These are phyloP conservation scores for Penicillium corylophilum DNA, from an alignment of 2,329 filamentous ascomycete species.

Conservation along the genomic window DNA sequence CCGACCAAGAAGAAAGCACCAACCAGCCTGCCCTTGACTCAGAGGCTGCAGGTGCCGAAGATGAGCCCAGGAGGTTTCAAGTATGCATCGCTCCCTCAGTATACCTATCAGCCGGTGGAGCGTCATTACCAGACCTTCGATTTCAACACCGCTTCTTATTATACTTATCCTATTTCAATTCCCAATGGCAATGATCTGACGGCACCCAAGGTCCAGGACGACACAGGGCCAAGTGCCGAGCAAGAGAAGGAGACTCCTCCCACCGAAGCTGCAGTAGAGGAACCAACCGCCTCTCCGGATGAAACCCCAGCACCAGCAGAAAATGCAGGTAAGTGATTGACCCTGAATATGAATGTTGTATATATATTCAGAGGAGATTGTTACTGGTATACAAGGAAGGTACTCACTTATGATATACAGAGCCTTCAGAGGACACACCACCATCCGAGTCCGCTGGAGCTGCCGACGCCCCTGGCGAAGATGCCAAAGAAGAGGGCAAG, in stretches of 20 bases:
- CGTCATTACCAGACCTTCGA: slow-evolving; percentile 47
- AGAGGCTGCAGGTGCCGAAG: slow-evolving; percentile 32
- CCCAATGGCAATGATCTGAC: slow-evolving; percentile 34
- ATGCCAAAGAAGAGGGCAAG: slow-evolving; percentile 25
- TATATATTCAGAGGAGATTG: neutral
- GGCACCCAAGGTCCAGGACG: slow-evolving; percentile 38
- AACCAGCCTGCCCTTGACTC: slow-evolving; percentile 29
- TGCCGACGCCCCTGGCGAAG: slow-evolving; percentile 19
- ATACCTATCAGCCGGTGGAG: slow-evolving; percentile 44
- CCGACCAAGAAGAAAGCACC: slow-evolving; percentile 19
- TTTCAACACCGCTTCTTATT: slow-evolving; percentile 37
- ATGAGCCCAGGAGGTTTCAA: slow-evolving; percentile 36
- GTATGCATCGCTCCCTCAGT: slow-evolving; percentile 47
- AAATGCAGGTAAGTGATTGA: slow-evolving; percentile 29
- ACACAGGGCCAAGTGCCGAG: slow-evolving; percentile 30
- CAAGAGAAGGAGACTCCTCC: slow-evolving; percentile 30
- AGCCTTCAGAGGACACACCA: slow-evolving; percentile 27
- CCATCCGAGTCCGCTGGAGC: slow-evolving; percentile 24
- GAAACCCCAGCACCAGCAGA: slow-evolving; percentile 28
- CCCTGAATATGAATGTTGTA: neutral
- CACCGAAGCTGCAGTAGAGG: slow-evolving; percentile 22
- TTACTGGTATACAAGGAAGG: neutral
- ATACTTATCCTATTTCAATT: slow-evolving; percentile 37
- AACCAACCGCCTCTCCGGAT: slow-evolving; percentile 24
- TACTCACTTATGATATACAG: slow-evolving; percentile 21